A percentile compares a stretch with the other conserved stretches of the same genome.
phyloP scores from a whole-genome alignment of 1,139 yeast species.

The Blastobotrys illinoisensis region DNA sequence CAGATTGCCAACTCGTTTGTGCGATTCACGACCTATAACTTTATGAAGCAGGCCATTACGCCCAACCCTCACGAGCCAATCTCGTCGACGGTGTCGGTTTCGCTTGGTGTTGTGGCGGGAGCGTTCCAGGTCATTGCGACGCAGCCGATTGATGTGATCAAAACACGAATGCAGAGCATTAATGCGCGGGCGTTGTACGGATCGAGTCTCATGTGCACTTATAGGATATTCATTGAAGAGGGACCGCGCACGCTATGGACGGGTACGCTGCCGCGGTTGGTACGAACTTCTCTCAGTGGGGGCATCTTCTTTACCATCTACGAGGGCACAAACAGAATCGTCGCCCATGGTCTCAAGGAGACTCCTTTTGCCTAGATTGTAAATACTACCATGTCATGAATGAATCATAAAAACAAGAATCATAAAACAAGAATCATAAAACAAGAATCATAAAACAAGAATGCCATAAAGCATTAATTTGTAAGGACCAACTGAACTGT shows the following conservation, averaged over 20 bases:
- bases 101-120: slow-evolving; percentile 40
- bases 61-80: slow-evolving; percentile 34
- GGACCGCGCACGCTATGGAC: slow-evolving; percentile 69
- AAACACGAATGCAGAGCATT: slow-evolving; percentile 82
- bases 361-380: slow-evolving; percentile 43
- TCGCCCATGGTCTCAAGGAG: slow-evolving; percentile 43
- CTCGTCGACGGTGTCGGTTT: slow-evolving; percentile 20
- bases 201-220: slow-evolving; percentile 65
- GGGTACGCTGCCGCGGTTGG: slow-evolving; percentile 75
- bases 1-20: slow-evolving; percentile 77
- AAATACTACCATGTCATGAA: no score
- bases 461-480: no score
- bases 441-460: no score
- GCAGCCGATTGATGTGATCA: slow-evolving; percentile 87
- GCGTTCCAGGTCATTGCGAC: slow-evolving; percentile 69
- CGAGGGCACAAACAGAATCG: slow-evolving; percentile 23
- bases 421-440: no score
- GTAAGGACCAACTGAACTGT: no score
- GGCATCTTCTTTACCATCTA: slow-evolving; percentile 71
- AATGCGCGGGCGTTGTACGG: slow-evolving; percentile 55
- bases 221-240: slow-evolving; percentile 55
- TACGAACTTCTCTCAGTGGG: slow-evolving; percentile 75
- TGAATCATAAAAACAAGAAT: no score
- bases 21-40: slow-evolving; percentile 77
- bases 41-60: slow-evolving; percentile 51